Conservation (phyloP, 805 yeast genomes). For the Maudiozyma bulderi region DNA sequence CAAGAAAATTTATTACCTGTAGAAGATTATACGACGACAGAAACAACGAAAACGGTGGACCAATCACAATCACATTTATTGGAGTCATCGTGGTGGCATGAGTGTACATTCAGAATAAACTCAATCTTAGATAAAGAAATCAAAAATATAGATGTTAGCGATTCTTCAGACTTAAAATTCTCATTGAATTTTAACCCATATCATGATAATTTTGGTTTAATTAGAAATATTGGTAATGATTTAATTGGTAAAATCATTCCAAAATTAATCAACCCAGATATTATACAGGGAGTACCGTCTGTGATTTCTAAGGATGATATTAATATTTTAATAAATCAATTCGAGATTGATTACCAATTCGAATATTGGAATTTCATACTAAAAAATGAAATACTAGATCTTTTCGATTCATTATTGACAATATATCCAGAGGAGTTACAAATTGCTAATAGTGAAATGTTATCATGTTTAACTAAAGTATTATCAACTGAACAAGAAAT, state of each 20-base stretch:
- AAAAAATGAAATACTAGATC: slow-evolving; percentile 36
- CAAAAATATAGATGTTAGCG: slow-evolving; percentile 4
- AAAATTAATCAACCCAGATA: slow-evolving; percentile 12
- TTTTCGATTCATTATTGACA: slow-evolving; percentile 37
- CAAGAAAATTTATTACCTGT: slow-evolving; percentile 1
- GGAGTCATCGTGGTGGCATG: slow-evolving; percentile 21
- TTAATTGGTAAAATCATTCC: slow-evolving; percentile 16
- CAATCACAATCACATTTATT: not conserved
- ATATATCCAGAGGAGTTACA: slow-evolving; percentile 11
- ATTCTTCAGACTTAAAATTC: not conserved
- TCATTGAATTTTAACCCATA: slow-evolving; percentile 7
- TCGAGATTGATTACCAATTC: slow-evolving; percentile 9
- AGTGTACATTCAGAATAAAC: slow-evolving; percentile 16
- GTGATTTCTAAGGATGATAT: slow-evolving; percentile 23
- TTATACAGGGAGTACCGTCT: slow-evolving; percentile 17
- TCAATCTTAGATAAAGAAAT: slow-evolving; percentile 16
- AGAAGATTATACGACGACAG: not conserved
- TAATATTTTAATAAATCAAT: not conserved
- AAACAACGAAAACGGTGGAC: not conserved
- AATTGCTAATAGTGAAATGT: slow-evolving; percentile 17
- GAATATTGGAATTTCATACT: slow-evolving; percentile 25
- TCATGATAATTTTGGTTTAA: slow-evolving; percentile 17
- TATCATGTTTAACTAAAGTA: slow-evolving; percentile 17
- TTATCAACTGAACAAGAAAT: slow-evolving; percentile 29
- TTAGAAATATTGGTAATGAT: slow-evolving; percentile 24